A percentile compares a stretch with the other conserved stretches of the same genome.
Evolutionary conservation across 352 stramenopile species (phyloP).

Genomic region (Phytopythium kandeliae): DNA sequence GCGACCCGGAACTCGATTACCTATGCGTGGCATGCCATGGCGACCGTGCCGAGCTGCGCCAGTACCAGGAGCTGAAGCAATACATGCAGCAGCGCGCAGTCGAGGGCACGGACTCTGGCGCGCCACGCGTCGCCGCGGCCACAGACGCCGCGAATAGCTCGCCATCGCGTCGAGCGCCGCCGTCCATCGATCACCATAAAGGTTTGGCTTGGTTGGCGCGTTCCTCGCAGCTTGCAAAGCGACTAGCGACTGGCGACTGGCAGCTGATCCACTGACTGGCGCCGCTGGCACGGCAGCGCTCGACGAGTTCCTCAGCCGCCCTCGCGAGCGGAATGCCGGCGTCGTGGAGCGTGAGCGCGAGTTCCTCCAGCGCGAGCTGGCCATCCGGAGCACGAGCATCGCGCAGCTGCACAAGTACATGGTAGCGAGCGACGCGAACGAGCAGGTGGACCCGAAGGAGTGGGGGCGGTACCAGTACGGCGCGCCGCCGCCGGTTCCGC

Average conservation of each 20-base stretch:
- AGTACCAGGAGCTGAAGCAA: constrained; percentile 34
- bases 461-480: constrained; percentile 58
- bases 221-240: too few relatives aligned
- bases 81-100: constrained; percentile 16
- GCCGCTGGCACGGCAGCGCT: constrained; percentile 16
- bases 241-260: too few relatives aligned
- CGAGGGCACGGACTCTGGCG: not conserved
- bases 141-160: not conserved
- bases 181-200: constrained; percentile 49
- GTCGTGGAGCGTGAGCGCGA: constrained; percentile 42
- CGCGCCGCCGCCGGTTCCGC: constrained; percentile 30
- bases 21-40: constrained; percentile 66
- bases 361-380: constrained; percentile 52
- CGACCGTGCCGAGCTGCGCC: constrained; percentile 35
- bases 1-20: constrained; percentile 50
- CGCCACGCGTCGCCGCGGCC: not conserved
- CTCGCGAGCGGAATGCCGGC: constrained; percentile 31
- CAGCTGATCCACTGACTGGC: not conserved
- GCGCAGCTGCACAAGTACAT: constrained; percentile 64
- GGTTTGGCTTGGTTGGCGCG: too few relatives aligned
- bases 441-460: constrained; percentile 52
- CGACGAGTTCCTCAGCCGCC: constrained; percentile 30
- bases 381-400: constrained; percentile 52
- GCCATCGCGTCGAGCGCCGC: constrained; percentile 23
- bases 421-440: constrained; percentile 53